Conservation (phyloP, 2,329 filamentous ascomycete species). For the Colletotrichum sidae region DNA sequence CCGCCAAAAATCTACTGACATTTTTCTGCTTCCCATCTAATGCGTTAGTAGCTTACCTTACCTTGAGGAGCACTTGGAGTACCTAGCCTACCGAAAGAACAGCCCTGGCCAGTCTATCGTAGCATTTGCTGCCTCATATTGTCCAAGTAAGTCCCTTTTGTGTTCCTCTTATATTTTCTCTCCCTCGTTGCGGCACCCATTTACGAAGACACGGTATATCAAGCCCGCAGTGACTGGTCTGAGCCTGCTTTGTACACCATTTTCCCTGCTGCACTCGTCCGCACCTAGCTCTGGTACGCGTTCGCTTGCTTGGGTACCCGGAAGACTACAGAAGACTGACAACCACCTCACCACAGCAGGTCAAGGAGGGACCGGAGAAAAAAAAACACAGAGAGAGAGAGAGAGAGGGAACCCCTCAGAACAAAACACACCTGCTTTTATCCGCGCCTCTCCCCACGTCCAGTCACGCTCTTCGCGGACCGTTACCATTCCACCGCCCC, state of each 20-base stretch:
- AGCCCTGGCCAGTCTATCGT: conserved; percentile 10
- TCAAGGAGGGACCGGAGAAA: background rate
- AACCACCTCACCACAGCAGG: background rate
- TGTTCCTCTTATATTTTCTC: conserved; percentile 12
- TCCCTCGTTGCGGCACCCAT: conserved; percentile 1
- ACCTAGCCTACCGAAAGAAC: too few species aligned
- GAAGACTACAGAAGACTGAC: background rate
- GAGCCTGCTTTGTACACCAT: conserved; percentile 9
- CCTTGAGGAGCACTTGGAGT: background rate
- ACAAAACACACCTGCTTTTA: conserved; percentile 33
- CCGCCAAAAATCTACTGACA: conserved; percentile 34
- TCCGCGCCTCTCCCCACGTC: conserved; percentile 26
- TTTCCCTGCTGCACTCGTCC: conserved; percentile 24
- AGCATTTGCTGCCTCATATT: conserved; percentile 36
- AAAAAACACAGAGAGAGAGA: conserved; percentile 27
- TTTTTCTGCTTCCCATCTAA: conserved; percentile 37
- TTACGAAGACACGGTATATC: conserved; percentile 12
- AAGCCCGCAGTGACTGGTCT: conserved; percentile 18
- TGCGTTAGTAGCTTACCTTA: conserved; percentile 16
- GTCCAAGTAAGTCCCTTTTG: conserved; percentile 25
- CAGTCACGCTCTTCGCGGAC: conserved; percentile 24
- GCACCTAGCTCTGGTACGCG: conserved; percentile 7
- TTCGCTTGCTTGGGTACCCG: conserved; percentile 31
- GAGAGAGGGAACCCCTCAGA: conserved; percentile 34
- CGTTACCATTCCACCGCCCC: conserved; percentile 30